These are phyloP conservation scores for Saturnispora bothae DNA, from an alignment of 805 yeast species.

Conservation along the genomic window DNA sequence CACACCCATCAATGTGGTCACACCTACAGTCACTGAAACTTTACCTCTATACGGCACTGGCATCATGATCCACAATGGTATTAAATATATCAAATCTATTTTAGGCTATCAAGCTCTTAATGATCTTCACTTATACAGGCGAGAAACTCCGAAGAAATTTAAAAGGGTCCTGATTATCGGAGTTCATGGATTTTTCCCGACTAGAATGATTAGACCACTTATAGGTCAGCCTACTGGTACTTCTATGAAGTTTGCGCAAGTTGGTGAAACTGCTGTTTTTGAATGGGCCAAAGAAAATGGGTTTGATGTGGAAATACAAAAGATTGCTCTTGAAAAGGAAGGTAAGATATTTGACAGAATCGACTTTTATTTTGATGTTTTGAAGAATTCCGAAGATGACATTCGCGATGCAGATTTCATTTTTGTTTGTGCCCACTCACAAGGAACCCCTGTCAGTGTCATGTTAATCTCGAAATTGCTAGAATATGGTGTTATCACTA, in stretches of 20 bases:
- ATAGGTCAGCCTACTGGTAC: slow-evolving; percentile 97
- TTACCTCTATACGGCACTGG: slow-evolving; percentile 18
- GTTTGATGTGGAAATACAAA: slow-evolving; percentile 51
- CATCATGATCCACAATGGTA: slow-evolving; percentile 10
- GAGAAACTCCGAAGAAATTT: slow-evolving; percentile 18
- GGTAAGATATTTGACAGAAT: slow-evolving; percentile 86
- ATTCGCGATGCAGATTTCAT: slow-evolving; percentile 59
- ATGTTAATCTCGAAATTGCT: slow-evolving; percentile 66
- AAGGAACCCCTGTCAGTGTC: slow-evolving; percentile 88
- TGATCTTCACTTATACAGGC: slow-evolving; percentile 16
- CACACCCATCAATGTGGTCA: slow-evolving; percentile 18
- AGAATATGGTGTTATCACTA: slow-evolving; percentile 41
- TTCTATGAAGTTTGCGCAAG: slow-evolving; percentile 78
- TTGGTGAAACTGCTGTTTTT: slow-evolving; percentile 71
- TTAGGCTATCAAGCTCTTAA: slow-evolving; percentile 12
- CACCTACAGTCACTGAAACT: slow-evolving; percentile 21
- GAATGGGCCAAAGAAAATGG: slow-evolving; percentile 50
- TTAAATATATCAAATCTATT: slow-evolving; percentile 12
- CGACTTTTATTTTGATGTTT: slow-evolving; percentile 60
- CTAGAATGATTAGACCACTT: slow-evolving; percentile 68
- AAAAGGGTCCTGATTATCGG: slow-evolving; percentile 75
- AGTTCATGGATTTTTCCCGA: slow-evolving; percentile 94
- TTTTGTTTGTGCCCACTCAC: slow-evolving; percentile 91
- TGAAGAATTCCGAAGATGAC: slow-evolving; percentile 51
- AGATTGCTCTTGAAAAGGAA: slow-evolving; percentile 88